phyloP scores from a whole-genome alignment of 1,139 yeast genomes.

The Hemisphaericaspora lyxosophila region DNA sequence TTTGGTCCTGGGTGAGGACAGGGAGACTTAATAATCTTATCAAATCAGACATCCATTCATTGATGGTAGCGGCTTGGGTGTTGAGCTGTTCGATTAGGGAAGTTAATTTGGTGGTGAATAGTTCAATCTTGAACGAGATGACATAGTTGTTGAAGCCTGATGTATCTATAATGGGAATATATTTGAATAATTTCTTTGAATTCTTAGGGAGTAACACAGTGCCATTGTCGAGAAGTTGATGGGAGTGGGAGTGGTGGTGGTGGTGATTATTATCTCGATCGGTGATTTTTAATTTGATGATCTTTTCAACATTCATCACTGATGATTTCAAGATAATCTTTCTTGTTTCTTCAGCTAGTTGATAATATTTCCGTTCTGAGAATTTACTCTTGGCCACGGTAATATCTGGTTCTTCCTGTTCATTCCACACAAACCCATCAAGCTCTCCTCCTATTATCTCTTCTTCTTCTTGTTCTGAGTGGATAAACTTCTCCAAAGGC shows the following conservation, averaged over 20 bases:
- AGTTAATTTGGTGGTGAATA: slow-evolving; percentile 21
- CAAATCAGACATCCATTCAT: slow-evolving; percentile 53
- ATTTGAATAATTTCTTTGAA: slow-evolving; percentile 33
- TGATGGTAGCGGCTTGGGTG: slow-evolving; percentile 55
- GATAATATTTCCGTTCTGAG: slow-evolving; percentile 47
- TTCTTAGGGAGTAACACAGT: slow-evolving; percentile 31
- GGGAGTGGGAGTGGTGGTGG: slow-evolving; percentile 15
- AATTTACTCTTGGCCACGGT: slow-evolving; percentile 13
- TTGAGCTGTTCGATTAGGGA: slow-evolving; percentile 45
- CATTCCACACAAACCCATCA: slow-evolving; percentile 6
- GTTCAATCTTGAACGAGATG: slow-evolving; percentile 23
- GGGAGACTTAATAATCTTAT: slow-evolving; percentile 45
- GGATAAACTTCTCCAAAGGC: slow-evolving; percentile 14
- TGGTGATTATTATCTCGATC: slow-evolving; percentile 24
- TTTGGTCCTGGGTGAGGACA: slow-evolving; percentile 43
- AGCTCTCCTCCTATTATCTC: slow-evolving; percentile 10
- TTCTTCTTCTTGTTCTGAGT: too few relatives aligned
- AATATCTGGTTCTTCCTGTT: slow-evolving; percentile 7
- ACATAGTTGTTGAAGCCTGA: slow-evolving; percentile 17
- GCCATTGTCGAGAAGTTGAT: slow-evolving; percentile 31
- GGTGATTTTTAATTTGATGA: slow-evolving; percentile 26
- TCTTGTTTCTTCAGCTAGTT: slow-evolving; percentile 63
- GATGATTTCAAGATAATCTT: slow-evolving; percentile 50
- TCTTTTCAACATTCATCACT: slow-evolving; percentile 30
- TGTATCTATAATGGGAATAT: slow-evolving; percentile 29